Evolutionary conservation across 225 moss, liverwort and hornwort species (phyloP), one percentile per base, ranked within the genome.

Genomic region (Pleurozium schreberi): DNA sequence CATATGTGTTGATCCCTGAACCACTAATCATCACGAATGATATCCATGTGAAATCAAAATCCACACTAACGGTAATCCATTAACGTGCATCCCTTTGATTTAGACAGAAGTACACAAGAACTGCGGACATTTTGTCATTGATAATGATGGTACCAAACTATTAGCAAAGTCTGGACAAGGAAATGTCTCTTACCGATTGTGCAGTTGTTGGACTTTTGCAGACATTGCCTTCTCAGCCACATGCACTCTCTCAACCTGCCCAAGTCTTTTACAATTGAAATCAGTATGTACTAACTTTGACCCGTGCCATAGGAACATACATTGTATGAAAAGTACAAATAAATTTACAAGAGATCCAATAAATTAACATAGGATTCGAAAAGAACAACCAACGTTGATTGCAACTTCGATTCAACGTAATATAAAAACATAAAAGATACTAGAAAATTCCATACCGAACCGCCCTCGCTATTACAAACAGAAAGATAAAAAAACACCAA

Each of bases 231-330:
- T 94, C 90, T 97, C 97, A 80, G 86, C 78, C 86, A 82, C 90
- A 17, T 95, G 93, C 87, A 97, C 89, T 88, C 93, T 95, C 89
- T 97, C 95, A 90, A 92, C 95, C 98, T 98, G 86, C 85, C 81
- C 87, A 71, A 55, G 81, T 83, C 75, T 77, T 86, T 91, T 89
- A 69, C 75, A 93, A 93, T 87, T 94, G 92, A 77, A 92, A 89
- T 87, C 45, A 84, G 67, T 45, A 74, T 59, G 53, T 66, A 66
- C 87, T n/a, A n/a, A n/a, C 79, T 66, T 79, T 42, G 55, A 66
- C 66, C 77, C 79, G 55, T 31, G 55, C 55, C 79, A 79, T 42
- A 53, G 33, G 53, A 78, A n/a, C 73, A 74, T 50, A 85, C 42
- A 78, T 23, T 42, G 42, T 66, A 26, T 66, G 42, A 31, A 40